A percentile compares a stretch with the other conserved stretches of the same genome.
These are phyloP conservation scores for Globisporangium solare DNA, from an alignment of 352 stramenopile genomes.

Conservation along the genomic window DNA sequence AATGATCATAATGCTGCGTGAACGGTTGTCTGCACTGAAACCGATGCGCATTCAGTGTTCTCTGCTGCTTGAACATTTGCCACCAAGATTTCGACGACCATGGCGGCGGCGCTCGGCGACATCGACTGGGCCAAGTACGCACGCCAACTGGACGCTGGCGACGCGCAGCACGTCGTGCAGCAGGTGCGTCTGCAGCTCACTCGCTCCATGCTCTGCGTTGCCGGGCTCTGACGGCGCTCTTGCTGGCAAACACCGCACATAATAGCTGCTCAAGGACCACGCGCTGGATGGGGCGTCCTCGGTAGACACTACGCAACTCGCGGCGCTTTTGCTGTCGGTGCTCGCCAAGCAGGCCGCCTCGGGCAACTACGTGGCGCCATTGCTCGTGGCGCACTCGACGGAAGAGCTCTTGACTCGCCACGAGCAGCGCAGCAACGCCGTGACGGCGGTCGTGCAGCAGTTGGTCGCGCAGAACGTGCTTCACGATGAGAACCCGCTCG, in stretches of 20 bases:
- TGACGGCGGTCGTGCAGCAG: slow-evolving; percentile 44
- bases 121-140: slow-evolving; percentile 24
- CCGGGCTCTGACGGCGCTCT: neutral
- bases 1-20: no score
- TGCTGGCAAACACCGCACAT: no score
- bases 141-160: slow-evolving; percentile 8
- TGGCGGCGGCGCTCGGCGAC: slow-evolving; percentile 16
- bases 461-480: slow-evolving; percentile 45
- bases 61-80: no score
- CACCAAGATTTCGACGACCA: neutral
- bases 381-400: slow-evolving; percentile 33
- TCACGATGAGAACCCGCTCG: slow-evolving; percentile 47
- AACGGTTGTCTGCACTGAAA: no score
- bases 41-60: no score
- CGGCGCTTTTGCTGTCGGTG: slow-evolving; percentile 23
- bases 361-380: slow-evolving; percentile 42
- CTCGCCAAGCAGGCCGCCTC: slow-evolving; percentile 13
- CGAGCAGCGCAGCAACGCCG: slow-evolving; percentile 21
- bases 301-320: slow-evolving; percentile 16
- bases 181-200: slow-evolving; percentile 2
- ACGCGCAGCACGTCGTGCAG: slow-evolving; percentile 12
- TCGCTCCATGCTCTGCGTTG: neutral
- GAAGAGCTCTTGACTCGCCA: slow-evolving; percentile 25
- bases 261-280: slow-evolving; percentile 31
- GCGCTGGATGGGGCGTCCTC: slow-evolving; percentile 15